Conservation (phyloP, 805 yeast genomes). For the Vanderwaltozyma verrucispora region DNA sequence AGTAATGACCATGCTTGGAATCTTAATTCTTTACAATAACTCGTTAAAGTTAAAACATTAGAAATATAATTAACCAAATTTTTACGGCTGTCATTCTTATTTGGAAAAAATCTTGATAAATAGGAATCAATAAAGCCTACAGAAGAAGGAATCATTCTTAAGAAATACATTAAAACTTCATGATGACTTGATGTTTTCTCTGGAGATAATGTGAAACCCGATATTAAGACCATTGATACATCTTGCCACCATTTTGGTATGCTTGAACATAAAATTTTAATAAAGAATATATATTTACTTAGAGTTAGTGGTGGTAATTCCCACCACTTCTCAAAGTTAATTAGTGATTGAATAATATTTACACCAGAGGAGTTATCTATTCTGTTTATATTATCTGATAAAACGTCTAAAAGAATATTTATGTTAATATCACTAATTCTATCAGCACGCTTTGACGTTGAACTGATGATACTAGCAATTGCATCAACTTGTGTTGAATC, state of each 20-base stretch:
- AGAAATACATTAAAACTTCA: slow-evolving; percentile 49
- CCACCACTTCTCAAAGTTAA: slow-evolving; percentile 55
- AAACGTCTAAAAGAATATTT: slow-evolving; percentile 41
- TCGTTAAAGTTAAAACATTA: slow-evolving; percentile 49
- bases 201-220: slow-evolving; percentile 39
- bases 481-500: slow-evolving; percentile 49
- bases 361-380: slow-evolving; percentile 45
- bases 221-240: slow-evolving; percentile 58
- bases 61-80: slow-evolving; percentile 52
- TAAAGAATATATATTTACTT: slow-evolving; percentile 55
- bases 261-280: slow-evolving; percentile 70
- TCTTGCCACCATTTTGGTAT: slow-evolving; percentile 86
- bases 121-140: slow-evolving; percentile 50
- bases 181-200: slow-evolving; percentile 44
- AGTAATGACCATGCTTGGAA: slow-evolving; percentile 70
- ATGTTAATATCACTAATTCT: slow-evolving; percentile 45
- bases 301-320: slow-evolving; percentile 35
- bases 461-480: slow-evolving; percentile 47
- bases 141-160: slow-evolving; percentile 74
- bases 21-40: slow-evolving; percentile 69
- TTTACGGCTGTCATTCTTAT: slow-evolving; percentile 51
- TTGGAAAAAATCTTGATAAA: slow-evolving; percentile 61
- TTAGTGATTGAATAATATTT: slow-evolving; percentile 48
- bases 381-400: slow-evolving; percentile 56
- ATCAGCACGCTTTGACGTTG: slow-evolving; percentile 44